Base-by-base conservation (phyloP, 352 stramenopile genomes). In the Pythium chondricola region DNA sequence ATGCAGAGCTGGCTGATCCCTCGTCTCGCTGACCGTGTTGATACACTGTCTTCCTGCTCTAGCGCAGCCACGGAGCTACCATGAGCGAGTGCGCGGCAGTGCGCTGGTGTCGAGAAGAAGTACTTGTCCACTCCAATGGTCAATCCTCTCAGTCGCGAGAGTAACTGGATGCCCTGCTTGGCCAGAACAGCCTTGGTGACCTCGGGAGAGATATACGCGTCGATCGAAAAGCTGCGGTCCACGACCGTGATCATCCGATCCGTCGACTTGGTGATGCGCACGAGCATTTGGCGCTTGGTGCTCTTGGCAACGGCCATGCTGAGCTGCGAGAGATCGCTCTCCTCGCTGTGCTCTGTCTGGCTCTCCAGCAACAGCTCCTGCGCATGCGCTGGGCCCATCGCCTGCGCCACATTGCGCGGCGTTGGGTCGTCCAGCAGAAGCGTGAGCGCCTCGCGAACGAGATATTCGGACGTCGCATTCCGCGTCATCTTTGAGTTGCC, bases 61-160 rank as follows among this genome's bases (percentile, higher is more conserved):
- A 6, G 16, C 29, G 14, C 17, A 30, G 29, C 9, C 29, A 14
- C 24, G 36, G 29, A 11, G 14, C 26, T 27, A 4, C 17, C 14
- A 51, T 16, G 41, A 71, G 61, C 41, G 45, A 81, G 37, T 76
- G 32, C 43, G 37, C 25, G 31, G 47, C 69, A 87, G 38, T 58
- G 64, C 43, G 48, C 38, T 3, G 67, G 51, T 6, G 70, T 84
- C 26, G 69, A 58, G 49, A 82, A 89, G 21, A 76, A 63, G 52
- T 87, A 89, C 54, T 78, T 74, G 22, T 67, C 68, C 21, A 89
- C 49, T 26, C 72, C 58, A 6, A 88, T 40, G 17, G 81, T 52
- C 52, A 63, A 82, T 16, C 77, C 77, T 1, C 65, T 60, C 3
- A 88, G 59, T 0, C 52, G n/a, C 14, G 63, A 48, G 26, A 88